Conservation (phyloP, 805 yeast genomes). For the Metschnikowia aberdeeniae region DNA sequence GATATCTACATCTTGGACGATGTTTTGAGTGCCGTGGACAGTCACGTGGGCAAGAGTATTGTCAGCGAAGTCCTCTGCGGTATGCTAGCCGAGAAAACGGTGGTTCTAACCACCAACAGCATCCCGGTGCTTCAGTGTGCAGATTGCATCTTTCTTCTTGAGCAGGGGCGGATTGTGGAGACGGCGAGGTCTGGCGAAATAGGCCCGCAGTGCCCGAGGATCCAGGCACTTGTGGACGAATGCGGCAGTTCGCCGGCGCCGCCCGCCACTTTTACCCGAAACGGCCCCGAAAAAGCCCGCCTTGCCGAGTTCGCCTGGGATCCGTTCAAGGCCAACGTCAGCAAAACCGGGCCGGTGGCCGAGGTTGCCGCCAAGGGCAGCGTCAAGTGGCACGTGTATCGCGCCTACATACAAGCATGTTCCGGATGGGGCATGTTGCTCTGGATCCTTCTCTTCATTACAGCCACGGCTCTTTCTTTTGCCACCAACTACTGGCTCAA, state of each 20-base stretch:
- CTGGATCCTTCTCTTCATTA: constrained; percentile 30
- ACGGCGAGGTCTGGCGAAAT: constrained; percentile 6
- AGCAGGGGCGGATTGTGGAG: constrained; percentile 12
- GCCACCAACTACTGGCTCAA: constrained; percentile 62
- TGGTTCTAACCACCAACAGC: constrained; percentile 14
- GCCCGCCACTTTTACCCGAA: not conserved
- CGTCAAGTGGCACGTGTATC: constrained; percentile 51
- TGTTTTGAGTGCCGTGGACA: constrained; percentile 41
- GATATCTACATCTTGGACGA: constrained; percentile 40
- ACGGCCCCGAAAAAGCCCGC: constrained; percentile 6
- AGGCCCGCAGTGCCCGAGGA: constrained; percentile 7
- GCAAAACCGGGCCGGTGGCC: constrained; percentile 10
- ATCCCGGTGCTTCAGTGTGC: constrained; percentile 11
- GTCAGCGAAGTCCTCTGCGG: constrained; percentile 31
- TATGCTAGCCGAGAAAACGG: constrained; percentile 21
- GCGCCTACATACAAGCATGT: constrained; percentile 57
- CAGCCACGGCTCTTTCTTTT: constrained; percentile 29
- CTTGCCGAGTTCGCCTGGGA: constrained; percentile 37
- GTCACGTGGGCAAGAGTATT: constrained; percentile 38
- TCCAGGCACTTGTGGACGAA: constrained; percentile 5
- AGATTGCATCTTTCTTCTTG: constrained; percentile 12
- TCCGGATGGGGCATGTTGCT: constrained; percentile 45
- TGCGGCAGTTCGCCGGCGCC: constrained; percentile 4
- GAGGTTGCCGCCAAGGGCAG: constrained; percentile 54
- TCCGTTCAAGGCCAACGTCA: constrained; percentile 27